Conservation (phyloP, 352 stramenopile species). For the Globisporangium parvum region DNA sequence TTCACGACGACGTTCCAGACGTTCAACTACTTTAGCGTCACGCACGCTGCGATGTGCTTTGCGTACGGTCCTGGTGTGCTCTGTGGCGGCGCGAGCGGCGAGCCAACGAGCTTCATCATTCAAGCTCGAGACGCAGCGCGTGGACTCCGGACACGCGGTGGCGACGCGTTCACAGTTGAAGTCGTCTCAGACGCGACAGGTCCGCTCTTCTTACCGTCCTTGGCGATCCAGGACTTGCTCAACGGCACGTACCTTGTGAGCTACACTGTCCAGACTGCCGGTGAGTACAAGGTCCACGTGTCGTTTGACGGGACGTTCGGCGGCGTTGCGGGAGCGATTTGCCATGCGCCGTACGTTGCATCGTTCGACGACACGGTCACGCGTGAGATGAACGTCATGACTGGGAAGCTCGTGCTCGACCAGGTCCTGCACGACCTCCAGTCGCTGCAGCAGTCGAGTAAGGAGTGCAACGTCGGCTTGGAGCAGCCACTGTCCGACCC, state of each 20-base stretch:
- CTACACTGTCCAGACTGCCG: slow-evolving; percentile 78
- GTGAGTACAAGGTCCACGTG: slow-evolving; percentile 84
- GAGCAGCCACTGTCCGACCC: slow-evolving; percentile 63
- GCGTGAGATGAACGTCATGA: slow-evolving; percentile 78
- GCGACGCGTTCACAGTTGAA: slow-evolving; percentile 89
- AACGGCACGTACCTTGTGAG: slow-evolving; percentile 94
- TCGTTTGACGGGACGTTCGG: slow-evolving; percentile 92
- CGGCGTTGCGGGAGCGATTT: slow-evolving; percentile 80
- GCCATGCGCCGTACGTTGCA: slow-evolving; percentile 87
- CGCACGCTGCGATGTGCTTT: slow-evolving; percentile 79
- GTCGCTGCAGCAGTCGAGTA: slow-evolving; percentile 44
- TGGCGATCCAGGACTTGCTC: slow-evolving; percentile 78
- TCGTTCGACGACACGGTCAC: slow-evolving; percentile 76
- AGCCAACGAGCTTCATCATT: slow-evolving; percentile 79
- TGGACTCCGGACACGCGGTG: slow-evolving; percentile 84
- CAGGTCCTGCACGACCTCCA: slow-evolving; percentile 65
- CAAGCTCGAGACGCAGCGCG: slow-evolving; percentile 77
- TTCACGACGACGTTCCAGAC: slow-evolving; percentile 93
- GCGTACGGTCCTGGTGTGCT: slow-evolving; percentile 93
- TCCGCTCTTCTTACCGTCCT: slow-evolving; percentile 45
- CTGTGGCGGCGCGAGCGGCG: slow-evolving; percentile 62
- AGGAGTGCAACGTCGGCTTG: slow-evolving; percentile 64
- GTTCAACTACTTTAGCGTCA: slow-evolving; percentile 94
- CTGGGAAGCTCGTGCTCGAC: slow-evolving; percentile 72
- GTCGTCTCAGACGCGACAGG: slow-evolving; percentile 41